These are phyloP conservation scores for Centrapalus pauciflorus DNA, from an alignment of 129 eudicot species.

Conservation along the genomic window DNA sequence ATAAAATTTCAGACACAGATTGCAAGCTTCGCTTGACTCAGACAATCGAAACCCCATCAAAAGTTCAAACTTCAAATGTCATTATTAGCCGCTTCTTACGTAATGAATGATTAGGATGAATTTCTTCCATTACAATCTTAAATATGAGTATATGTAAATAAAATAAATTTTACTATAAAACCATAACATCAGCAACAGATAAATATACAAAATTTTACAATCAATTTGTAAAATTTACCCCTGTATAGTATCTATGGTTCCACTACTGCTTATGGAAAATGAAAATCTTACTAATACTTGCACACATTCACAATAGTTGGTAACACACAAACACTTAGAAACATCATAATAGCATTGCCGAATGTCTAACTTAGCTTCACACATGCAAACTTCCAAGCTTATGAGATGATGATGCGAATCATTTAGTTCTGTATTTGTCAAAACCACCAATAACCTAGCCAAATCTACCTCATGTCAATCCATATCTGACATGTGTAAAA, in stretches of 20 bases:
- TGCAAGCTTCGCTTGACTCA: background rate
- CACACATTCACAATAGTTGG: background rate
- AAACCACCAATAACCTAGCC: background rate
- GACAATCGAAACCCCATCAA: background rate
- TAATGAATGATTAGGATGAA: background rate
- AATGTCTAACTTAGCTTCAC: background rate
- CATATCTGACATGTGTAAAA: constrained; percentile 1
- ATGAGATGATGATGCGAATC: background rate
- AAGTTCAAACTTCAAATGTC: background rate
- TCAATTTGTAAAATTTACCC: no score
- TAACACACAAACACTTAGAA: background rate
- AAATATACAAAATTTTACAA: no score
- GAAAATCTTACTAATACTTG: background rate
- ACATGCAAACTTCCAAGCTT: background rate
- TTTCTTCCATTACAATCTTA: background rate
- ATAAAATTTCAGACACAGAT: background rate
- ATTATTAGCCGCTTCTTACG: background rate
- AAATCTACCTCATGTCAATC: background rate
- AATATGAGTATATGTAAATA: background rate
- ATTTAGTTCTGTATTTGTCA: no score
- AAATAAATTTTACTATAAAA: no score
- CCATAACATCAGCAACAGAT: background rate
- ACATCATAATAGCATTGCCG: background rate
- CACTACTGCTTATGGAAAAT: background rate
- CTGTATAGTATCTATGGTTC: no score